These are phyloP conservation scores for Fraxinus floribunda DNA, from an alignment of 305 asterid genomes.

Conservation along the genomic window DNA sequence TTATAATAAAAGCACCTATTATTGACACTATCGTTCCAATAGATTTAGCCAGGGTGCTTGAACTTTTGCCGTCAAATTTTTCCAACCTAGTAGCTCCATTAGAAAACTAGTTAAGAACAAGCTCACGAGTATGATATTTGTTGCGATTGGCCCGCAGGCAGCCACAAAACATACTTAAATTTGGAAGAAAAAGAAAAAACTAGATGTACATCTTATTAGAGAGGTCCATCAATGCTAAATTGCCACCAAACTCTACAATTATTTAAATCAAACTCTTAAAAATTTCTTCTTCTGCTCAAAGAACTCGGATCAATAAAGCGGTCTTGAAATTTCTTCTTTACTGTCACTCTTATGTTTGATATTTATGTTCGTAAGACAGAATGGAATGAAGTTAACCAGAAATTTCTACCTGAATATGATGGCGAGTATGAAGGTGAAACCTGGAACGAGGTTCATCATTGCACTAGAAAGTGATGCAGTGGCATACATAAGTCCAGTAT, in stretches of 20 bases:
- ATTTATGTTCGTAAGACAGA: background rate
- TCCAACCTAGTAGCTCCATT: constrained; percentile 47
- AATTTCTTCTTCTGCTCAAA: background rate
- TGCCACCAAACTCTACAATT: background rate
- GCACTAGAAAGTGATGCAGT: constrained; percentile 51
- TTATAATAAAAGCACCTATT: constrained; percentile 42
- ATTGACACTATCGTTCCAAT: constrained; percentile 47
- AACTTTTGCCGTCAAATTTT: constrained; percentile 33
- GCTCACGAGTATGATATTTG: background rate
- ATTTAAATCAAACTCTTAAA: background rate
- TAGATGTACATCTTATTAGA: background rate
- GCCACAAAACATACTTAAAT: background rate
- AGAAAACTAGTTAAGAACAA: background rate
- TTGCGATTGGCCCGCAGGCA: background rate
- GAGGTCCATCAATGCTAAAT: too few species aligned
- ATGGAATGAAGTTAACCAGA: background rate
- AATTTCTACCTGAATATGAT: constrained; percentile 42
- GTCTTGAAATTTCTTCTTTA: background rate
- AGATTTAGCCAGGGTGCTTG: constrained; percentile 39
- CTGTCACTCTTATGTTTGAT: background rate
- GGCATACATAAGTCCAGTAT: constrained; percentile 40
- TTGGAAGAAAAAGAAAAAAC: background rate
- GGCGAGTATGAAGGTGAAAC: constrained; percentile 58
- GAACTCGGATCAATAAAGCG: background rate
- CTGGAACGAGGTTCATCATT: constrained; percentile 55